Base-by-base conservation (phyloP, 495 filamentous ascomycete species). In the Amorphotheca resinae region DNA sequence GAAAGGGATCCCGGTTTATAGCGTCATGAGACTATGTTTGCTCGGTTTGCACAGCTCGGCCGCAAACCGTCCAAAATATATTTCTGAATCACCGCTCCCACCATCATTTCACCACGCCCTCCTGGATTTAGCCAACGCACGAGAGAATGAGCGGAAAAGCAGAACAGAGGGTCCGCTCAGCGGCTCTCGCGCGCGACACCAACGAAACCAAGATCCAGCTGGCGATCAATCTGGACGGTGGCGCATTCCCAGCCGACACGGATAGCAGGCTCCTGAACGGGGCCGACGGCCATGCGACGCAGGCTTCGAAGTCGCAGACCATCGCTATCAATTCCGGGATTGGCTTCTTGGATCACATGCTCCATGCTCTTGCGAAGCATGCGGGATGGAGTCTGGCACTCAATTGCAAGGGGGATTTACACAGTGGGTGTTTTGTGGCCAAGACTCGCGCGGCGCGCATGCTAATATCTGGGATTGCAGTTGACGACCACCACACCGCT, bases 301-400 rank as follows among this genome's bases (percentile, higher is more conserved):
- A 96, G 54, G 67, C 76, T 52, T 84, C 79, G 30, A 73, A 77
- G 26, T 79, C 77, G 39, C 93, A 95, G 67, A 73, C 74, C 36
- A 93, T 98, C 56, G 77, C 72, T 59, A 71, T 96, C 44, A 82
- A 82, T 70, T 91, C 89, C 1, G 91, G 91, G 37, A 93, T 98
- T 57, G 91, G 91, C n/a, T 98, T 98, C 64, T 68, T 98, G 23
- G 91, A 98, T 67, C 91, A 98, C 68, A 96, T 98, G 91, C 69
- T 98, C 38, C 91, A 98, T 59, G 91, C 91, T 21, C 75, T 95
- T 30, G 82, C 91, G 1, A 96, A 98, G 60, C 91, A 98, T 63
- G 77, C 83, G 0, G 89, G 89, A 14, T 95, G 88, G 91, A 86
- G 79, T 68, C 62, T 98, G 52, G 74, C 74, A 7, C 64, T 98